These are phyloP conservation scores for Anthoceros angustus DNA, from an alignment of 225 moss, liverwort and hornwort genomes.

Conservation along the genomic window DNA sequence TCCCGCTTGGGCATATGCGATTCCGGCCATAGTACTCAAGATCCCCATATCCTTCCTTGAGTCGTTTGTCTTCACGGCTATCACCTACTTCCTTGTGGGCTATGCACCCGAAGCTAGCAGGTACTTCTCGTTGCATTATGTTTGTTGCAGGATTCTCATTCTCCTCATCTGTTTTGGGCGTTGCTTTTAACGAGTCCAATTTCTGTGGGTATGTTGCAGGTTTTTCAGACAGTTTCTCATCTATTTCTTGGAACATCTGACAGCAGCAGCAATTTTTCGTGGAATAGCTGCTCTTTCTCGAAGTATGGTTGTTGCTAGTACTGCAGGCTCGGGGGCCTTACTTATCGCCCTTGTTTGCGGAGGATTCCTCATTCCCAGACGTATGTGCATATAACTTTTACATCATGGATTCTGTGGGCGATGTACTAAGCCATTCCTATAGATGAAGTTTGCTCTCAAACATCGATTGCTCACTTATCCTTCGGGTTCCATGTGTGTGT, in stretches of 20 bases:
- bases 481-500: background rate
- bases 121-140: conserved; percentile 48
- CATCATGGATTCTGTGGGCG: no score
- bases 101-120: conserved; percentile 34
- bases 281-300: conserved; percentile 50
- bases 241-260: conserved; percentile 25
- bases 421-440: no score
- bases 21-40: conserved; percentile 38
- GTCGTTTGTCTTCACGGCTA: conserved; percentile 30
- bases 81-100: conserved; percentile 66
- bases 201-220: conserved; percentile 33
- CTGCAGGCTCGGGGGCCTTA: conserved; percentile 39
- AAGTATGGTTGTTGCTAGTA: conserved; percentile 40
- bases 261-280: conserved; percentile 49
- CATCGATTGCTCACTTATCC: background rate
- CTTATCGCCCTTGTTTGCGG: conserved; percentile 40
- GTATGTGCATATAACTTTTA: background rate
- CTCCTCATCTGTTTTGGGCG: conserved; percentile 50
- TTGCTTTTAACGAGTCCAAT: conserved; percentile 33
- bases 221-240: conserved; percentile 51
- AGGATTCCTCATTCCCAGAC: conserved; percentile 53
- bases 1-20: conserved; percentile 51
- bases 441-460: no score
- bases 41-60: conserved; percentile 47
- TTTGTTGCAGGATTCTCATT: conserved; percentile 50